Evolutionary conservation across 2,329 filamentous ascomycete species (phyloP), one percentile per base, ranked within the genome.

Genomic region (Bertia moriformis): DNA sequence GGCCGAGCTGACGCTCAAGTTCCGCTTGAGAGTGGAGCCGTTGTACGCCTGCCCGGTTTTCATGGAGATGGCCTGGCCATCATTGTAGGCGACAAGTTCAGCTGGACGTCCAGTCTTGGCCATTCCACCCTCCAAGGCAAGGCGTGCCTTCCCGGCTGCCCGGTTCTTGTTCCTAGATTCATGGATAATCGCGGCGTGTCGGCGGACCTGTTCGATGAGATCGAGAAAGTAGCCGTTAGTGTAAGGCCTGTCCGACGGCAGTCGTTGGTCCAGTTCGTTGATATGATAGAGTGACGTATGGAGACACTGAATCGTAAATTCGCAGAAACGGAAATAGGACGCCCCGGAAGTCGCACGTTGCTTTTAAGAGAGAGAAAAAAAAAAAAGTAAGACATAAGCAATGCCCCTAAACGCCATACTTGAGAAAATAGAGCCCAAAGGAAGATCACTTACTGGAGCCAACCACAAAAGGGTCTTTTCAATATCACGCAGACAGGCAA

Each of bases 211-310:
- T 55, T 73, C 70, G 48, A 78, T 65, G 52, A 79, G 67, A 57
- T 79, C 74, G 50, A 78, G 67, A 54, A 79, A 78, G 58, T 79
- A 79, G 47, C 70, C 69, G 63, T 75, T 76, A 62, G 72, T 75
- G 59, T 79, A 79, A 45, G 73, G 72, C 50, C 69, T 69, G 55
- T 79, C 74, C 47, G 67, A 58, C 36, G 72, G 70, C 49, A 71
- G 62, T 48, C 69, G 66, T 55, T 73, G 70, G 53, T 79, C 74
- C 46, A 65, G 66, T 51, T 73, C 71, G 59, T 71, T 69, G 40
- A 78, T 63, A 53, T 66, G 64, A 46, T 67, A 64, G 53, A 74
- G 69, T 40, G 73, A 73, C 44, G 70, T 67, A 52, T 75, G 67
- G 48, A 79, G 61, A 49, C 74, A 72, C 56, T 73, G 68, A 49